Percentiles rank a stretch among this genome's conserved stretches.
These are phyloP conservation scores for Auricularia sp. DNA, from an alignment of 768 basidiomycete genomes.

Conservation along the genomic window DNA sequence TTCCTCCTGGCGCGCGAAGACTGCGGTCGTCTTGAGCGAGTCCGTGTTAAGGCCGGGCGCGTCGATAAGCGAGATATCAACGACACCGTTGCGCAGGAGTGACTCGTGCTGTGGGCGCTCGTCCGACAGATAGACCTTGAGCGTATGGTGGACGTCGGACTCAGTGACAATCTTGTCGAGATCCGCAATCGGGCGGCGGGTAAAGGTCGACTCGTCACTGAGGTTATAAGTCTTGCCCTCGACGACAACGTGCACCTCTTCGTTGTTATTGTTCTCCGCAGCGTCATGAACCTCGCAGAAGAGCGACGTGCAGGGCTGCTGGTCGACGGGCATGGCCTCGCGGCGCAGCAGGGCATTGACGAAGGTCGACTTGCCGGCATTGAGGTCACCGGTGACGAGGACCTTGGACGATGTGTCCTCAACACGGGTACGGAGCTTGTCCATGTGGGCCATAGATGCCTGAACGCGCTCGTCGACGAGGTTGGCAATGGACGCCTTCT, in stretches of 20 bases:
- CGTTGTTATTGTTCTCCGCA: constrained; percentile 63
- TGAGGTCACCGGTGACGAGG: constrained; percentile 94
- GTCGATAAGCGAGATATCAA: constrained; percentile 96
- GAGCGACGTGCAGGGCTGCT: constrained; percentile 94
- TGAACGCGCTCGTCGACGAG: constrained; percentile 80
- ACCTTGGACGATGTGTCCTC: constrained; percentile 91
- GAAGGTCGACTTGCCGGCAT: constrained; percentile 97
- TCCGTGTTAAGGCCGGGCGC: constrained; percentile 97
- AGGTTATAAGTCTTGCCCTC: constrained; percentile 59
- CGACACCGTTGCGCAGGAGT: constrained; percentile 87
- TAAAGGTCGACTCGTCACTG: constrained; percentile 67
- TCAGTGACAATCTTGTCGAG: constrained; percentile 74
- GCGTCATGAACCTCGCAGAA: constrained; percentile 97
- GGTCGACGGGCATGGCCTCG: constrained; percentile 92
- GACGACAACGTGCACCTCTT: constrained; percentile 79
- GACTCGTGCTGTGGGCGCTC: constrained; percentile 69
- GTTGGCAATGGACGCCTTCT: constrained; percentile 86
- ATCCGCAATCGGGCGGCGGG: constrained; percentile 51
- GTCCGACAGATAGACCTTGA: constrained; percentile 87
- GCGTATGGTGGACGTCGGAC: constrained; percentile 55
- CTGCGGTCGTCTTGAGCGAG: constrained; percentile 84
- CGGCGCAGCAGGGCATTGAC: constrained; percentile 90
- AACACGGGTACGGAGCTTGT: constrained; percentile 76
- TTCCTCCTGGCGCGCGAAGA: constrained; percentile 93
- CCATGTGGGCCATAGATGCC: constrained; percentile 65